Evolutionary conservation across 768 basidiomycete genomes (phyloP), one percentile per base, ranked within the genome.

Genomic region (Coprinopsis sp.): DNA sequence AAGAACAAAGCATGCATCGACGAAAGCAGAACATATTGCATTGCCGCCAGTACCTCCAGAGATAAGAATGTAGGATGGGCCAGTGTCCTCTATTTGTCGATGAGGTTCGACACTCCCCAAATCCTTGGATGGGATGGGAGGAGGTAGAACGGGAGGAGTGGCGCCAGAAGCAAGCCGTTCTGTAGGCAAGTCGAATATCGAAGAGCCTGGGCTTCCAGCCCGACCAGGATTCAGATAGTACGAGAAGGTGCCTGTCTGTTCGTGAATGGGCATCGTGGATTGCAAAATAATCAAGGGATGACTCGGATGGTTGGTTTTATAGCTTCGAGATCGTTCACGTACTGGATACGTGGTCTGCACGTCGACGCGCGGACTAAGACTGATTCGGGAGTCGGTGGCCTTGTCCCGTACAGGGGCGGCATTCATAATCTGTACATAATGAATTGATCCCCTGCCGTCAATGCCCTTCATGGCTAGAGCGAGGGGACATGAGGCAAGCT

Each of bases 1-100:
- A 27, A 97, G 72, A 21, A 93, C 83, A 58, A 93, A 91, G 58
- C 81, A 84, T 19, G 87, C 82, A 50, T 73, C 65, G 2, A 74
- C 76, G 59, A 97, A 96, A 2, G 91, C 90, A 31, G 86, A 71
- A 54, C 90, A 92, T 53, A 97, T 87, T 18, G 87, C 77, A 60
- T 97, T 97, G 39, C 91, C 91, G 33, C 93, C 93, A 27, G 92
- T 92, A n/a, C 93, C 93, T 0, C 93, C 93, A 40, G 91, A 93
- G 45, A 97, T 78, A 40, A 96, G 77, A 6, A 93, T 62, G 60
- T 77, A 86, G 2, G 82, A 78, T 2, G 73, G 60, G 12, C 54
- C 25, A 23, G 47, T 24, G 48, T 19, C 44, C 36, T n/a, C 46
- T 44, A 22, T 30, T 18, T 29, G 13, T 30, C 18, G 27, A 7